Conservation (phyloP, 495 filamentous ascomycete species). For the Xylaria sp. region DNA sequence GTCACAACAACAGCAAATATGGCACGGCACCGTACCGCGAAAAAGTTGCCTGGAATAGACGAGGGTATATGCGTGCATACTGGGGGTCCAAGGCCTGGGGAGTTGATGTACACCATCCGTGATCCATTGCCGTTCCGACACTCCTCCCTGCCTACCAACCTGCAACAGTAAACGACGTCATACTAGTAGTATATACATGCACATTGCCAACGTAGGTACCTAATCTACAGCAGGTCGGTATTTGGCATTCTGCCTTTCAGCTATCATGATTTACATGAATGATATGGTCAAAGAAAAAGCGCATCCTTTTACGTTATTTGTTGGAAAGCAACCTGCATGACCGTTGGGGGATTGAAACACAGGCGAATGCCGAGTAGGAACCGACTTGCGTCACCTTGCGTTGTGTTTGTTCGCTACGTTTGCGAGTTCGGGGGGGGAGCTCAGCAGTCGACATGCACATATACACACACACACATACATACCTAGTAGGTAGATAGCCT, state of each 20-base stretch:
- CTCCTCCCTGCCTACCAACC: not conserved
- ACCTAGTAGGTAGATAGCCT: too few relatives aligned
- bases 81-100: not conserved
- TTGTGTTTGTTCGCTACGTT: not conserved
- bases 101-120: not conserved
- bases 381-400: slow-evolving; percentile 17
- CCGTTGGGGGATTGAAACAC: slow-evolving; percentile 25
- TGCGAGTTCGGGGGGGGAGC: not conserved
- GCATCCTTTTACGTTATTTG: not conserved
- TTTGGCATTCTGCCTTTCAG: not conserved
- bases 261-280: not conserved
- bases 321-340: not conserved
- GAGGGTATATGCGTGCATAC: too few relatives aligned
- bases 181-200: too few relatives aligned
- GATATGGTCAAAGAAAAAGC: not conserved
- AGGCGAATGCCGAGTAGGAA: slow-evolving; percentile 27
- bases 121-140: not conserved
- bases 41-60: not conserved
- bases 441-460: not conserved
- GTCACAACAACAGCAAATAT: not conserved
- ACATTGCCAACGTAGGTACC: not conserved
- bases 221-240: not conserved
- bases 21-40: not conserved
- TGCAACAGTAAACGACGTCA: not conserved
- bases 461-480: slow-evolving; percentile 10